phyloP scores from a whole-genome alignment of 2,329 filamentous ascomycete genomes.

The Paracorniculantispora psalliotae region DNA sequence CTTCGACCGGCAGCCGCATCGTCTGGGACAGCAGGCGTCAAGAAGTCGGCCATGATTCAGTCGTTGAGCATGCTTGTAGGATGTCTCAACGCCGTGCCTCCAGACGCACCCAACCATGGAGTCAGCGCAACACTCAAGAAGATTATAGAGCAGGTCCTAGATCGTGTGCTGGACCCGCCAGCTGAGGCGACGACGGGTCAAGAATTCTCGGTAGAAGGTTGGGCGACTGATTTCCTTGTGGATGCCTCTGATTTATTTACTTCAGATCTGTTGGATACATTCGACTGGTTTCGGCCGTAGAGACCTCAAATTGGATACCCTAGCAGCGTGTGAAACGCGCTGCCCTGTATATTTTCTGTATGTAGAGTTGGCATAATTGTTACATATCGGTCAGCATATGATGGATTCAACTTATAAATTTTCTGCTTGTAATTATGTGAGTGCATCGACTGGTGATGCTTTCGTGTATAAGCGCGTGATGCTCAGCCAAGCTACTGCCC shows the following conservation, averaged over 20 bases:
- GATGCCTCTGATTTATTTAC: conserved; percentile 33
- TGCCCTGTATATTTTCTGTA: not conserved
- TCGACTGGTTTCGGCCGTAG: conserved; percentile 38
- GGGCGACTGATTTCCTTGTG: conserved; percentile 25
- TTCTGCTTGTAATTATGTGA: too few species aligned
- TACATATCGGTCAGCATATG: too few species aligned
- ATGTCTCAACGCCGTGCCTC: conserved; percentile 44
- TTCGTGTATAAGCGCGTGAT: not conserved
- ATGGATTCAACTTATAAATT: too few species aligned
- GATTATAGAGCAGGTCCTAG: conserved; percentile 46
- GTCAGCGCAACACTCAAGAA: conserved; percentile 39
- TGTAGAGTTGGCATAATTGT: too few species aligned
- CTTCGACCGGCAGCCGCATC: conserved; percentile 29
- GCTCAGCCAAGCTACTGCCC: conserved; percentile 1
- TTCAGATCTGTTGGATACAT: conserved; percentile 45
- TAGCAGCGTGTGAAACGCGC: not conserved
- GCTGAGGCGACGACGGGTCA: conserved; percentile 13
- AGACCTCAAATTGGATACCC: not conserved
- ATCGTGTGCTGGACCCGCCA: conserved; percentile 39
- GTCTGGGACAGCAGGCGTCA: conserved; percentile 27
- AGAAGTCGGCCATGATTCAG: conserved; percentile 43
- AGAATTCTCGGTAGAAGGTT: conserved; percentile 4
- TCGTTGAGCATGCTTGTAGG: conserved; percentile 45
- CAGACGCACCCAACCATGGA: conserved; percentile 41
- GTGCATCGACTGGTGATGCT: too few species aligned